These are phyloP conservation scores for Acer campestre DNA, from an alignment of 345 rosid genomes.

Conservation along the genomic window DNA sequence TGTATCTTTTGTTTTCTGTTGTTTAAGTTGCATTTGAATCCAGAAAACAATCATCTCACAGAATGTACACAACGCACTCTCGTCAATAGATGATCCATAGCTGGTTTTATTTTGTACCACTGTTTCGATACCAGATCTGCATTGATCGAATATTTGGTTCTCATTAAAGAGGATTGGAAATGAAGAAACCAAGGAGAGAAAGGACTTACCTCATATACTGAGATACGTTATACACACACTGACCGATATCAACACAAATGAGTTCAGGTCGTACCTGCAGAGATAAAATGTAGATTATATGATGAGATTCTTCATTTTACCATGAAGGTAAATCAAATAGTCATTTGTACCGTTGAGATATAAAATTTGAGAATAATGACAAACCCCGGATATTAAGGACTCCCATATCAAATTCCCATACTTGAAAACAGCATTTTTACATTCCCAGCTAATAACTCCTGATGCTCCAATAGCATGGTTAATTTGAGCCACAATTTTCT, in stretches of 20 bases:
- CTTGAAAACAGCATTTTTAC: conserved; percentile 36
- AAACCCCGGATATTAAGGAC: conserved; percentile 46
- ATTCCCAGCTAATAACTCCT: conserved; percentile 52
- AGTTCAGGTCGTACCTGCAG: conserved; percentile 52
- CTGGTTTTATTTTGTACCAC: conserved; percentile 25
- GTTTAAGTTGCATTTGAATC: conserved; percentile 53
- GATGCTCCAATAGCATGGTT: conserved; percentile 58
- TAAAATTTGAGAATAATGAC: conserved; percentile 18
- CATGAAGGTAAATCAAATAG: background rate
- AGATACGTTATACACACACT: conserved; percentile 38
- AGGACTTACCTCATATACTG: conserved; percentile 21
- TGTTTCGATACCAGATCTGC: conserved; percentile 35
- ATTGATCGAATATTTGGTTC: conserved; percentile 9
- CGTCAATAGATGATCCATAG: conserved; percentile 11
- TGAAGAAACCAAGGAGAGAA: background rate
- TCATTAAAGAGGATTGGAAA: background rate
- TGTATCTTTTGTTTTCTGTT: conserved; percentile 48
- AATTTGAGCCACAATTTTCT: conserved; percentile 51
- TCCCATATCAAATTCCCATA: conserved; percentile 56
- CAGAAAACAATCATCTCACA: conserved; percentile 56
- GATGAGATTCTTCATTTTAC: background rate
- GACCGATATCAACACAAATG: conserved; percentile 52
- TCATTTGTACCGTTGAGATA: background rate
- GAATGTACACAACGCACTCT: conserved; percentile 40
- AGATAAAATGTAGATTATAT: background rate